Evolutionary conservation across 164 flowering plant species (phyloP).

Genomic region (Liriodendron chinense): DNA sequence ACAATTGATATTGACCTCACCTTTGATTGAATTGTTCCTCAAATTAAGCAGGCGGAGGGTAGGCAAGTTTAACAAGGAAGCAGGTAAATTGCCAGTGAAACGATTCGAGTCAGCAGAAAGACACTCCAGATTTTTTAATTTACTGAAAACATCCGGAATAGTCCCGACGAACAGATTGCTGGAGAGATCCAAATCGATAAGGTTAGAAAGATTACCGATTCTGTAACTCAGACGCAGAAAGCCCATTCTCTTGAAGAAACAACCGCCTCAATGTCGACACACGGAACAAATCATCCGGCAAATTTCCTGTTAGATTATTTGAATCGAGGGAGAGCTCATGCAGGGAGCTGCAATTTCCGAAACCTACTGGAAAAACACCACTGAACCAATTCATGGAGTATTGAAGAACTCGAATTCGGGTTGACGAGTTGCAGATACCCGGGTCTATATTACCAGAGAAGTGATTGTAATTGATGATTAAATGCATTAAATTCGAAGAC

Average conservation of each 20-base stretch:
- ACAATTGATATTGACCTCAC: constrained; percentile 25
- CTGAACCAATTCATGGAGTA: constrained; percentile 51
- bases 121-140: constrained; percentile 40
- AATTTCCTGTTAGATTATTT: constrained; percentile 53
- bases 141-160: constrained; percentile 59
- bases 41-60: constrained; percentile 58
- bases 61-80: constrained; percentile 44
- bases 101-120: constrained; percentile 58
- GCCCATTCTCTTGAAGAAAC: constrained; percentile 44
- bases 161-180: constrained; percentile 50
- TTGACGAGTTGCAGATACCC: constrained; percentile 41
- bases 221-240: constrained; percentile 57
- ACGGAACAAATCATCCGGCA: constrained; percentile 52
- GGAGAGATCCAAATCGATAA: constrained; percentile 38
- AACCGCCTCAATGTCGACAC: constrained; percentile 52
- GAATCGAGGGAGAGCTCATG: constrained; percentile 40
- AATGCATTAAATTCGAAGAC: constrained; percentile 37
- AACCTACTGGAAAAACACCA: constrained; percentile 42
- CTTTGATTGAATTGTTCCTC: constrained; percentile 67
- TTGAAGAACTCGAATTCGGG: constrained; percentile 45
- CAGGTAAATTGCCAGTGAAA: constrained; percentile 64
- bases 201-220: constrained; percentile 63
- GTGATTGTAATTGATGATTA: constrained; percentile 58
- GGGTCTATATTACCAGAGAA: constrained; percentile 41
- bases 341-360: constrained; percentile 56